Conservation (phyloP, 495 filamentous ascomycete species). For the Aspergillus egyptiacus region DNA sequence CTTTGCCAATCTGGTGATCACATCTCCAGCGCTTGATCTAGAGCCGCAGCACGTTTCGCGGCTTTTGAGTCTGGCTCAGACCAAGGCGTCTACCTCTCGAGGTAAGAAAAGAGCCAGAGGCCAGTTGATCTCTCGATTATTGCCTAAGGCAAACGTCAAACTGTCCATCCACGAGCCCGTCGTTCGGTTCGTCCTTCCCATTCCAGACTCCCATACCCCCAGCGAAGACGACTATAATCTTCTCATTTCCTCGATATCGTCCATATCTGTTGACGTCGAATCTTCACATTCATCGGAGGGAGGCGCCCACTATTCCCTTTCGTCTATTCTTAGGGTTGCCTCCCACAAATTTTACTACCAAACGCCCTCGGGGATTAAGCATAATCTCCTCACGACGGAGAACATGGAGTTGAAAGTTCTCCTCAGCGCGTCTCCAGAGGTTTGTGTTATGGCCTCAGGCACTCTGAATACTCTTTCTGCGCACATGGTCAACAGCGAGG, state of each 20-base stretch:
- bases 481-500: constrained; percentile 85
- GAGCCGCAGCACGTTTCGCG: constrained; percentile 89
- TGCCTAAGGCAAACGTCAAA: constrained; percentile 93
- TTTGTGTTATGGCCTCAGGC: constrained; percentile 73
- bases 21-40: constrained; percentile 92
- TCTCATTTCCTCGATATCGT: constrained; percentile 89
- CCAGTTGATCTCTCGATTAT: constrained; percentile 76
- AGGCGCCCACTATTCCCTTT: constrained; percentile 78
- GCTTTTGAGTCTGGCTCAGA: constrained; percentile 65
- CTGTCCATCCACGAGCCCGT: constrained; percentile 96
- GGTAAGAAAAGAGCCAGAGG: constrained; percentile 46
- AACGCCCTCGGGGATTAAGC: constrained; percentile 69
- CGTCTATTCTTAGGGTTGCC: constrained; percentile 72
- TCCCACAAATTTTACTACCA: constrained; percentile 96
- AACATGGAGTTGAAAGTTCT: constrained; percentile 79
- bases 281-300: constrained; percentile 86
- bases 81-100: constrained; percentile 47
- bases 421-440: constrained; percentile 76
- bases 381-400: constrained; percentile 81
- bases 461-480: constrained; percentile 80
- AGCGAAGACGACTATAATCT: constrained; percentile 73
- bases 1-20: constrained; percentile 92
- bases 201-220: constrained; percentile 53
- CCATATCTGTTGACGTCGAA: constrained; percentile 84
- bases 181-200: constrained; percentile 77